phyloP scores from a whole-genome alignment of 2,329 filamentous ascomycete genomes.

The Amauroascus niger region DNA sequence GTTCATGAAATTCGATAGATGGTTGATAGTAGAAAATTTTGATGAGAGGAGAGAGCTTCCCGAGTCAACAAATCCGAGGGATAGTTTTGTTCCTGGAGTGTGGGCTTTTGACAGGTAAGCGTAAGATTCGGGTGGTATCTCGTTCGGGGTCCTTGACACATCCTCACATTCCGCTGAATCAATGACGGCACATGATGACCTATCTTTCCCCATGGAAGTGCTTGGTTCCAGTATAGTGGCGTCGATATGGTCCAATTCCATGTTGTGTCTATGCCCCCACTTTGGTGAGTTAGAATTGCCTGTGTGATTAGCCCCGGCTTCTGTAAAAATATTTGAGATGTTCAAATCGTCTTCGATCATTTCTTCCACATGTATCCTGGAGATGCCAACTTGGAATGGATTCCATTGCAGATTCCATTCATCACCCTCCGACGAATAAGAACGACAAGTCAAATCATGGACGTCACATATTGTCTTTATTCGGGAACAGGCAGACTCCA shows the following conservation, averaged over 20 bases:
- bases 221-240: neutral
- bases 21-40: slow-evolving; percentile 34
- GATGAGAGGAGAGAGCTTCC: slow-evolving; percentile 1
- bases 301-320: neutral
- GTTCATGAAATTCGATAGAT: slow-evolving; percentile 45
- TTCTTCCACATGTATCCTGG: neutral
- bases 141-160: too few relatives aligned
- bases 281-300: neutral
- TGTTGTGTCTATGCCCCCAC: neutral
- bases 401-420: slow-evolving; percentile 9
- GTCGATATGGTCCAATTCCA: neutral
- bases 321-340: neutral
- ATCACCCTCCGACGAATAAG: neutral
- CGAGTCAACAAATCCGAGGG: neutral
- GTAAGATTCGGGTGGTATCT: neutral
- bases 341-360: neutral
- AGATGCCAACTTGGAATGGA: slow-evolving; percentile 3
- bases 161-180: neutral
- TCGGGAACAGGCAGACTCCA: neutral
- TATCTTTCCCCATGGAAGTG: neutral
- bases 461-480: neutral
- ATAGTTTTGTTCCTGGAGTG: neutral
- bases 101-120: neutral
- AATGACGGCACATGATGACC: too few relatives aligned
- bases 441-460: neutral